These are phyloP conservation scores for Pilaira anomala DNA, from an alignment of 192 early-diverging fungal species.

Conservation along the genomic window DNA sequence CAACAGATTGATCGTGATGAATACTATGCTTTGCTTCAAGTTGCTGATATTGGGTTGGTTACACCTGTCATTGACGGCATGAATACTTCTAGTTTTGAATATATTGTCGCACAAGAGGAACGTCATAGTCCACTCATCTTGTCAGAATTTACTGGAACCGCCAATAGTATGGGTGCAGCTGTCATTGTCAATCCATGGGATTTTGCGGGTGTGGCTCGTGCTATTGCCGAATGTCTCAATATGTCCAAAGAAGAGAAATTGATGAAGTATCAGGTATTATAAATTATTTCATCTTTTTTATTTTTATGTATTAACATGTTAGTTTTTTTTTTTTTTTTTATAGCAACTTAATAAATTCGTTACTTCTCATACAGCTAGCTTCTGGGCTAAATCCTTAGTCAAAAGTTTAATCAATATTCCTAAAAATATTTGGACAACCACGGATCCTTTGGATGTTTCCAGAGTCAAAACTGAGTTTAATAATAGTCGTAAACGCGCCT, in stretches of 20 bases:
- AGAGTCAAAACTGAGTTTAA: constrained; percentile 64
- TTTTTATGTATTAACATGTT: neutral
- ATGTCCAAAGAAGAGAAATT: constrained; percentile 63
- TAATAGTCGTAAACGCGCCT: constrained; percentile 63
- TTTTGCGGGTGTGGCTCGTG: constrained; percentile 71
- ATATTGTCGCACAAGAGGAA: constrained; percentile 87
- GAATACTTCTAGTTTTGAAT: constrained; percentile 96
- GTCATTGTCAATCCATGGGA: constrained; percentile 91
- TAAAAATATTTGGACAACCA: constrained; percentile 38
- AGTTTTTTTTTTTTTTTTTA: neutral
- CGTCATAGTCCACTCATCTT: constrained; percentile 85
- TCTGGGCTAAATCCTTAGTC: constrained; percentile 84
- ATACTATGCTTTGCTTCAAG: constrained; percentile 87
- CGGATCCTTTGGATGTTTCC: constrained; percentile 38
- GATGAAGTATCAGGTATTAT: constrained; percentile 56
- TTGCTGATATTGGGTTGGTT: constrained; percentile 93
- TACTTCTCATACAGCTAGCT: constrained; percentile 74
- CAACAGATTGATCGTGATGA: constrained; percentile 93
- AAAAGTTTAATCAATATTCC: constrained; percentile 56
- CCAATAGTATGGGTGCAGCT: constrained; percentile 73
- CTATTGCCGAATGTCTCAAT: constrained; percentile 69
- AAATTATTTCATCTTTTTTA: neutral
- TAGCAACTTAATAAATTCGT: constrained; percentile 72
- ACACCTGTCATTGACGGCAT: constrained; percentile 94
- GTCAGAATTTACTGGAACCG: constrained; percentile 96